Percentiles rank a stretch among this genome's conserved stretches.
Evolutionary conservation across 2,329 filamentous ascomycete genomes (phyloP).

Genomic region (Hymenotorrendiella dingleyae): DNA sequence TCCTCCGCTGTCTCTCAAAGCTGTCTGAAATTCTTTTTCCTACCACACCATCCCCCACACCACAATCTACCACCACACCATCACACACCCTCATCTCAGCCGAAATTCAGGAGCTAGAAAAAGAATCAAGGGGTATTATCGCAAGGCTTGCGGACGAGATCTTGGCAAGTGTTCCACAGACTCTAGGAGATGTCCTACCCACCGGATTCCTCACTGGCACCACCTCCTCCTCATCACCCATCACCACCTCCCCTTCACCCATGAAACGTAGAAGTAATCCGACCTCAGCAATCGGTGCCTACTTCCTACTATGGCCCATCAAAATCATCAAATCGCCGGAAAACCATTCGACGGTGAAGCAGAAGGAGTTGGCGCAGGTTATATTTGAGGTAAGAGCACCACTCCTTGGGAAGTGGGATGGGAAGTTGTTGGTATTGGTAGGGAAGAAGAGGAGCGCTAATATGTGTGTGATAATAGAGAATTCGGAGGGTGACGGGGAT

Average conservation of each 20-base stretch:
- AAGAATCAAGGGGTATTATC: constrained; percentile 11
- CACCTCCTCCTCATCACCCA: too few species aligned
- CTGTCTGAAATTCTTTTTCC: too few species aligned
- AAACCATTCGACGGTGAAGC: constrained; percentile 17
- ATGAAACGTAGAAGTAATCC: not conserved
- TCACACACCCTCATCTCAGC: too few species aligned
- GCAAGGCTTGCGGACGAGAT: constrained; percentile 30
- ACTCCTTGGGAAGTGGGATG: too few species aligned
- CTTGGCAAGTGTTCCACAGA: constrained; percentile 34
- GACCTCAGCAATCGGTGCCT: constrained; percentile 32
- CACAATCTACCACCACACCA: too few species aligned
- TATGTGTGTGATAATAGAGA: too few species aligned
- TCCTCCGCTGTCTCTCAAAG: constrained; percentile 26
- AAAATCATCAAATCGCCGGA: constrained; percentile 33
- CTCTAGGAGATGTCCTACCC: constrained; percentile 32
- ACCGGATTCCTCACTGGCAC: not conserved
- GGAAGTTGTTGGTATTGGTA: too few species aligned
- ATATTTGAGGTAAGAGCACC: too few species aligned
- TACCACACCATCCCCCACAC: too few species aligned
- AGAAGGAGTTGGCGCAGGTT: constrained; percentile 25
- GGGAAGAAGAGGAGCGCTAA: too few species aligned
- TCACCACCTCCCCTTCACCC: not conserved
- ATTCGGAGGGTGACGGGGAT: constrained; percentile 37
- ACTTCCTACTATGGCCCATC: constrained; percentile 36
- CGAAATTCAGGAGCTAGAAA: not conserved